Evolutionary conservation across 225 moss, liverwort and hornwort species (phyloP).

Genomic region (Marchantia polymorpha): DNA sequence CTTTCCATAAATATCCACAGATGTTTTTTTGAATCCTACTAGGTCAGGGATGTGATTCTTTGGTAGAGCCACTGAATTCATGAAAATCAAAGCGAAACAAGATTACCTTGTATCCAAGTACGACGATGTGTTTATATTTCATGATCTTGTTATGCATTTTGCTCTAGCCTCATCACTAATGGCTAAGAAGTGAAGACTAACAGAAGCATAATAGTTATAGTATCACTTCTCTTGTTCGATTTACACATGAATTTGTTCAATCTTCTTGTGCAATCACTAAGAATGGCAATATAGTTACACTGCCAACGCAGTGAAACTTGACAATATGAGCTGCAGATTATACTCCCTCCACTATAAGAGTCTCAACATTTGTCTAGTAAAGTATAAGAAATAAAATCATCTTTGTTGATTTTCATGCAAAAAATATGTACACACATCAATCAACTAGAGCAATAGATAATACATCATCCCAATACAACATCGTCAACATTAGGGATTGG

Average conservation of each 20-base stretch:
- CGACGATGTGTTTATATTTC: slow-evolving; percentile 78
- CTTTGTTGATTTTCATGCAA: background rate
- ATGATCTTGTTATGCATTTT: slow-evolving; percentile 63
- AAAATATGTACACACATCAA: slow-evolving; percentile 2
- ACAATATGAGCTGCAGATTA: no score
- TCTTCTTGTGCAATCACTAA: background rate
- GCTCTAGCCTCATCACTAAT: slow-evolving; percentile 53
- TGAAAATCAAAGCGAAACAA: slow-evolving; percentile 81
- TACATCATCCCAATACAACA: background rate
- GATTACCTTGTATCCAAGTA: slow-evolving; percentile 58
- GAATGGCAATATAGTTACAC: background rate
- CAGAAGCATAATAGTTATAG: slow-evolving; percentile 17
- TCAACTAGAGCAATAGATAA: background rate
- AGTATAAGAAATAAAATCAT: background rate
- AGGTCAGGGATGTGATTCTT: slow-evolving; percentile 27
- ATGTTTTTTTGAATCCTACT: slow-evolving; percentile 47
- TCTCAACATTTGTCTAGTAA: background rate
- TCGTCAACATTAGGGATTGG: background rate
- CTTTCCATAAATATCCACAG: slow-evolving; percentile 76
- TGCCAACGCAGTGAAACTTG: no score
- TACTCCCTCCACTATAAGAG: background rate
- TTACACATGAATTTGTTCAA: background rate
- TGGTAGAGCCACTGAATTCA: slow-evolving; percentile 29
- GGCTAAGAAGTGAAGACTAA: slow-evolving; percentile 58
- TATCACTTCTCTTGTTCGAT: background rate